A percentile compares a stretch with the other conserved stretches of the same genome.
phyloP scores from a whole-genome alignment of 2,329 filamentous ascomycete genomes.

The Sporothrix schenckii region DNA sequence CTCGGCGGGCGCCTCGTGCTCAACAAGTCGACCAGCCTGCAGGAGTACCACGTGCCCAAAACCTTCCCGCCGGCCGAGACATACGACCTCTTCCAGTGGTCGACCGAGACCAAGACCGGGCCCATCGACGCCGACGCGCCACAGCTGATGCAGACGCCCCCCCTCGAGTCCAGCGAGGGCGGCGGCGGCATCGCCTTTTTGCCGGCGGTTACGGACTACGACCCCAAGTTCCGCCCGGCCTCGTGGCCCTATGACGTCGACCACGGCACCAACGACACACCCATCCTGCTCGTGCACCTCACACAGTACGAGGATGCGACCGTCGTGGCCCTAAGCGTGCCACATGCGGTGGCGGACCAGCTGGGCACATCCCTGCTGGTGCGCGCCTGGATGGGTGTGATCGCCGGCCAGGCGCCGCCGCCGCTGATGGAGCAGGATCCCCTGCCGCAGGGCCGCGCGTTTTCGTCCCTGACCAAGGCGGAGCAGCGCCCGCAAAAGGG shows the following conservation, averaged over 20 bases:
- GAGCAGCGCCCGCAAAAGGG: conserved; percentile 9
- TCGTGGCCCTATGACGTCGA: conserved; percentile 19
- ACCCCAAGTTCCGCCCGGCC: conserved; percentile 14
- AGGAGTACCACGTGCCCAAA: conserved; percentile 26
- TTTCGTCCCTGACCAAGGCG: background rate
- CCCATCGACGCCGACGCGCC: conserved; percentile 6
- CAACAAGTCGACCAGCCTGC: background rate
- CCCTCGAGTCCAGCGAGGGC: background rate
- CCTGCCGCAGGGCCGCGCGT: conserved; percentile 22
- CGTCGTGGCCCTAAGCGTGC: conserved; percentile 25
- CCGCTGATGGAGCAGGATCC: conserved; percentile 26
- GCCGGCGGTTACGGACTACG: background rate
- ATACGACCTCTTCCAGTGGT: conserved; percentile 28
- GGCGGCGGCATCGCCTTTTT: conserved; percentile 20
- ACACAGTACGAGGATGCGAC: conserved; percentile 18
- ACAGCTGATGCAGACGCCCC: background rate
- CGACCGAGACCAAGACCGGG: background rate
- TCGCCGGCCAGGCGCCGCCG: conserved; percentile 16
- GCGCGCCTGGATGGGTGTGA: conserved; percentile 22
- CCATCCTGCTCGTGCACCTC: conserved; percentile 24
- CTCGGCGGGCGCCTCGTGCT: conserved; percentile 22
- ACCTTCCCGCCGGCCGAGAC: background rate
- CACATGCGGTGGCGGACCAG: conserved; percentile 29
- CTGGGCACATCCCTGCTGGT: conserved; percentile 21
- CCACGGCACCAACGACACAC: conserved; percentile 15